These are phyloP conservation scores for Vitis hybrid DNA, from an alignment of 177 flowering plant species.

Conservation along the genomic window DNA sequence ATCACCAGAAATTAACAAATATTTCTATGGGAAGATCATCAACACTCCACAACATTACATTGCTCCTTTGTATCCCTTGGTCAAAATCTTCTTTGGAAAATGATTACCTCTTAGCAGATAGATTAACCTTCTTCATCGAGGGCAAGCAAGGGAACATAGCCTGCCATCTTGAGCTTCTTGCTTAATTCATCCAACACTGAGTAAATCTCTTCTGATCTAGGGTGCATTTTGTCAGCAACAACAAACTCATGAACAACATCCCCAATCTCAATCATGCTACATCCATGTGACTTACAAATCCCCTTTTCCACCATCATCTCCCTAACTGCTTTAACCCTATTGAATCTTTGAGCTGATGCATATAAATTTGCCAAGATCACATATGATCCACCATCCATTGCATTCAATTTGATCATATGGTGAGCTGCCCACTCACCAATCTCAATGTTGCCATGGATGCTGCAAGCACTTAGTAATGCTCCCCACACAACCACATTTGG, in stretches of 20 bases:
- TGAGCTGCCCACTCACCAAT: conserved; percentile 28
- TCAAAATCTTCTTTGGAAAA: too few relatives aligned
- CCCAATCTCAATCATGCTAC: conserved; percentile 34
- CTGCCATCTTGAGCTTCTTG: conserved; percentile 24
- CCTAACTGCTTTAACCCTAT: conserved; percentile 29
- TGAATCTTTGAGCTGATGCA: conserved; percentile 38
- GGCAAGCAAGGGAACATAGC: conserved; percentile 12
- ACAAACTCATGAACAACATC: conserved; percentile 39
- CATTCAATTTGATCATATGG: conserved; percentile 29
- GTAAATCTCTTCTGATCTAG: conserved; percentile 24
- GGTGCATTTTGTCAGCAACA: conserved; percentile 28
- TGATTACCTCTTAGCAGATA: too few relatives aligned
- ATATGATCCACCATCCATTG: conserved; percentile 34
- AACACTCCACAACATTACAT: too few relatives aligned
- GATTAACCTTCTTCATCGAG: too few relatives aligned
- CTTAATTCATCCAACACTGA: conserved; percentile 29
- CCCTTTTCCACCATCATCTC: conserved; percentile 27
- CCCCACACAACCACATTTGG: conserved; percentile 40
- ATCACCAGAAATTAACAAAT: too few relatives aligned
- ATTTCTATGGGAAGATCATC: too few relatives aligned
- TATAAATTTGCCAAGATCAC: conserved; percentile 35
- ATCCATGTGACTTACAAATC: conserved; percentile 29
- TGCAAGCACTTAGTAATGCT: conserved; percentile 39
- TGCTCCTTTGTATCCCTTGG: too few relatives aligned
- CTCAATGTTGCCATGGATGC: conserved; percentile 31